A percentile compares a stretch with the other conserved stretches of the same genome.
These are phyloP conservation scores for Flueggea neowawraea DNA, from an alignment of 441 rosid genomes.

Conservation along the genomic window DNA sequence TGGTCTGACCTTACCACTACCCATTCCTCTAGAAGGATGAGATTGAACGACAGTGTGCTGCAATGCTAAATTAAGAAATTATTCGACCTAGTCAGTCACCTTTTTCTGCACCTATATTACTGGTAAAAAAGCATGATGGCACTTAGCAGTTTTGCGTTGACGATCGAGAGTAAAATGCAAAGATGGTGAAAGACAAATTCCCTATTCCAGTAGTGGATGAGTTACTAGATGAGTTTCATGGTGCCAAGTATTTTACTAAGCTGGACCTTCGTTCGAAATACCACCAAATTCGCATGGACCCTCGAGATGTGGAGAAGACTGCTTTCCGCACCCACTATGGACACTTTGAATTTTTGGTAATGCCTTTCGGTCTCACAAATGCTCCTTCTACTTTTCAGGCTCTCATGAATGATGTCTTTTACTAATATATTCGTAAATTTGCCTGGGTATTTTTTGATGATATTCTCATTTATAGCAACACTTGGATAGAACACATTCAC, in stretches of 20 bases:
- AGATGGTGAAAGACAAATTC: slow-evolving; percentile 1
- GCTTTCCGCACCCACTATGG: background rate
- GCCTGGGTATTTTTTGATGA: slow-evolving; percentile 2
- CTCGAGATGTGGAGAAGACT: background rate
- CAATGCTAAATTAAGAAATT: background rate
- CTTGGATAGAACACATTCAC: background rate
- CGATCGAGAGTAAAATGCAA: background rate
- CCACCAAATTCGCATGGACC: background rate
- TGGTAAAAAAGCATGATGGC: background rate
- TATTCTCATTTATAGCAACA: background rate
- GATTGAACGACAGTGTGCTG: too few relatives aligned
- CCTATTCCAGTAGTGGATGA: slow-evolving; percentile 1
- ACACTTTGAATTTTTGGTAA: background rate
- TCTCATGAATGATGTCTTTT: background rate
- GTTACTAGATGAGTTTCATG: background rate
- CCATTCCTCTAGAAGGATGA: too few relatives aligned
- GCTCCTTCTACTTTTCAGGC: slow-evolving; percentile 1
- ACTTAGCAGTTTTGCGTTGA: background rate
- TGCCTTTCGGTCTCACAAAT: background rate
- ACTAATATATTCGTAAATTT: background rate
- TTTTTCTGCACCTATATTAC: background rate
- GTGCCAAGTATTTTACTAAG: background rate
- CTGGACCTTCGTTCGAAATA: background rate
- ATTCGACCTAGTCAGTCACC: background rate
- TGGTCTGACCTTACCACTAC: too few relatives aligned